phyloP scores from a whole-genome alignment of 1,284 basidiomycete genomes.

The Ceratobasidium sp. region DNA sequence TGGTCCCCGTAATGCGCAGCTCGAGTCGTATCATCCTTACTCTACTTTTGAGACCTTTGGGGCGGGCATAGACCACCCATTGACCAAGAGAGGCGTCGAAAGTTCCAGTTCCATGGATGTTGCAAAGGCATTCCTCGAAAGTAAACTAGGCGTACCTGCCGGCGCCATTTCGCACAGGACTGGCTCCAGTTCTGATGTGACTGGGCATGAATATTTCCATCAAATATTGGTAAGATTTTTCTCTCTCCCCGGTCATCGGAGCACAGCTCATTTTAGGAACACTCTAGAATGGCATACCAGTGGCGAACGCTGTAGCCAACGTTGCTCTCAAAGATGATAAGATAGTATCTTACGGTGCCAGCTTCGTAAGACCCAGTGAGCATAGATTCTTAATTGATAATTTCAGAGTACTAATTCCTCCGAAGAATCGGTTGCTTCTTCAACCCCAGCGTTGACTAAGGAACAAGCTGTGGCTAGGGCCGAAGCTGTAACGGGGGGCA shows the following conservation, averaged over 20 bases:
- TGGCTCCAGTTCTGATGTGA: constrained; percentile 56
- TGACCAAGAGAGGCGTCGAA: constrained; percentile 26
- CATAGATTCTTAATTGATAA: neutral
- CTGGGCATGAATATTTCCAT: constrained; percentile 60
- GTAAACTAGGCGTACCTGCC: constrained; percentile 55
- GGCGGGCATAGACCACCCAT: constrained; percentile 12
- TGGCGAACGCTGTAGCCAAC: constrained; percentile 66
- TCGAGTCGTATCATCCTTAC: constrained; percentile 42
- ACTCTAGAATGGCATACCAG: constrained; percentile 61
- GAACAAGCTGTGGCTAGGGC: constrained; percentile 41
- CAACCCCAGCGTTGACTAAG: constrained; percentile 44
- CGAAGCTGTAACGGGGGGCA: constrained; percentile 17
- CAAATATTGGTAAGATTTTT: constrained; percentile 58
- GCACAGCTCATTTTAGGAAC: neutral
- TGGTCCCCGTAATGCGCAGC: constrained; percentile 12
- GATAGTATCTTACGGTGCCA: constrained; percentile 65
- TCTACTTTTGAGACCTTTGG: constrained; percentile 36
- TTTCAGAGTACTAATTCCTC: neutral
- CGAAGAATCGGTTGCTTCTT: constrained; percentile 35
- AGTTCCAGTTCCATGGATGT: constrained; percentile 50
- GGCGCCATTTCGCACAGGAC: constrained; percentile 57
- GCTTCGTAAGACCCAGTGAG: constrained; percentile 64
- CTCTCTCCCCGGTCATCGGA: neutral
- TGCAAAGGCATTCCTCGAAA: constrained; percentile 58
- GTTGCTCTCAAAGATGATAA: constrained; percentile 59